A percentile compares a stretch with the other conserved stretches of the same genome.
phyloP scores from a whole-genome alignment of 495 filamentous ascomycete species.

The Aspergillus coremiiformis region DNA sequence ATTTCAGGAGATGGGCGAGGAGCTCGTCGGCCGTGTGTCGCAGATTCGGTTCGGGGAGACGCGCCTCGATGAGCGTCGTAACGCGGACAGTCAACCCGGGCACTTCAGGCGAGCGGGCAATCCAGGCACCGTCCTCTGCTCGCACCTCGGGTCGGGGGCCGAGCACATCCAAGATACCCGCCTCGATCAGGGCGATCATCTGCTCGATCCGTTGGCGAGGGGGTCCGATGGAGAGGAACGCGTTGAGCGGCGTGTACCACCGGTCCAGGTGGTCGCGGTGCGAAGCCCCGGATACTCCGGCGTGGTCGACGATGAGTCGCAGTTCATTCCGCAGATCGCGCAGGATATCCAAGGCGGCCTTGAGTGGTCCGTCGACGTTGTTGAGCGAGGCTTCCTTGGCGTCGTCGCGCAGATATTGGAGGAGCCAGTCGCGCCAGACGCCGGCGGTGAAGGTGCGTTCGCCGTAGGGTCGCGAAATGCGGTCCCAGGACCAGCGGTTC shows the following conservation, averaged over 20 bases:
- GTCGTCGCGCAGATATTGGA: constrained; percentile 1
- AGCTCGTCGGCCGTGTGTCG: constrained; percentile 11
- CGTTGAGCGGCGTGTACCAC: constrained; percentile 4
- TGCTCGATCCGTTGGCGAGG: constrained; percentile 5
- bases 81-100: background rate
- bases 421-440: constrained; percentile 4
- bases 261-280: constrained; percentile 3
- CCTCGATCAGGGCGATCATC: constrained; percentile 13
- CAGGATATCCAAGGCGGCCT: constrained; percentile 14
- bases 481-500: constrained; percentile 2
- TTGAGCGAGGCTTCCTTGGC: constrained; percentile 11
- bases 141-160: constrained; percentile 10
- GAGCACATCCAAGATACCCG: constrained; percentile 11
- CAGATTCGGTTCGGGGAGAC: constrained; percentile 13
- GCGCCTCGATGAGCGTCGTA: constrained; percentile 15
- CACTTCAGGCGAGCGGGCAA: constrained; percentile 8
- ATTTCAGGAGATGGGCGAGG: constrained; percentile 8
- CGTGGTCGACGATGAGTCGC: constrained; percentile 2
- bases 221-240: constrained; percentile 1
- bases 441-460: constrained; percentile 1
- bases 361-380: constrained; percentile 12
- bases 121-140: constrained; percentile 9
- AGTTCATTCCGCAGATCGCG: constrained; percentile 18
- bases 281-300: background rate
- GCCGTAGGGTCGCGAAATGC: background rate